Evolutionary conservation across 306 rosid genomes (phyloP), one percentile per base, ranked within the genome.

Genomic region (Delonix regia): DNA sequence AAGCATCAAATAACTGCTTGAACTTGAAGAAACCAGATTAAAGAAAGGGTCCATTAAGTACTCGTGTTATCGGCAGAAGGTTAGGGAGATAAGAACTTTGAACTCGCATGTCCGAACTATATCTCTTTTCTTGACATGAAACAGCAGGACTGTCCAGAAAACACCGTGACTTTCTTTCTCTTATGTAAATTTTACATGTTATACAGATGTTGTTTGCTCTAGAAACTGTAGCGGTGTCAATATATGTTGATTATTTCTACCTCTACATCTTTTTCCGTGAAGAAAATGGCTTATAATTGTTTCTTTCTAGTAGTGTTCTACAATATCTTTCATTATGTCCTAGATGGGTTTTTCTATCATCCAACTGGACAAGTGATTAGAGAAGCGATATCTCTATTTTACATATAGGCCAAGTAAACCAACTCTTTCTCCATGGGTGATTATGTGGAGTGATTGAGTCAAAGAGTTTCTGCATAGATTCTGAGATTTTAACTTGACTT

Each of bases 1-100:
- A 89, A 80, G 93, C 97, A 19, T 87, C 97, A 13, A 97, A 94
- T 72, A 87, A 89, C 83, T 92, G 98, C 87, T 80, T 94, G 80
- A 94, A 92, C 85, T 82, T 92, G 86, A 94, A 92, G 94, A 94
- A 85, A 83, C 91, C 95, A 14, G 87, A 89, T 9, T 91, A 60
- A 76, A 77, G 78, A 27, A 7, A 39, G 59, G 33, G 63, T 30
- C 49, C 76, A 34, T 68, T 64, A 71, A 60, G 28, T 70, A 11
- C 38, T 52, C 21, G 71, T 72, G 77, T 30, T 47, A 14, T 21
- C 12, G 38, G 30, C 2, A 7, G 88, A 71, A 65, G 59, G 45
- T 62, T 51, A 87, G 90, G 71, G 56, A 71, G 70, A 66, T 61
- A 6, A 1, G 56, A 19, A 9, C 68, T 69, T 33, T 59, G 77